These are phyloP conservation scores for Leishmania lainsoni DNA, from an alignment of 208 protist genomes.

Conservation along the genomic window DNA sequence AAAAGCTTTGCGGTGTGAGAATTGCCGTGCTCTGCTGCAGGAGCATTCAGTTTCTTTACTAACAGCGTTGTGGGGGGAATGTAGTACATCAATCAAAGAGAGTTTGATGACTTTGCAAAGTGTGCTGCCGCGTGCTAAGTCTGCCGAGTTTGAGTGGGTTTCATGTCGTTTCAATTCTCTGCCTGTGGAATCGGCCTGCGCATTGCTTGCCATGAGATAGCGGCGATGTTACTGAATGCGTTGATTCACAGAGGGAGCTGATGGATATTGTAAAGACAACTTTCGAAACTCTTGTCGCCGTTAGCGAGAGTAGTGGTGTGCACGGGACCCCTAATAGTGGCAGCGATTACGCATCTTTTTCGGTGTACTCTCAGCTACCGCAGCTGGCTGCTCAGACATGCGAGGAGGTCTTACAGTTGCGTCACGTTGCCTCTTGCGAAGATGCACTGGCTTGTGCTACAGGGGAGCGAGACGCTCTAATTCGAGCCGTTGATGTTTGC, in stretches of 20 bases:
- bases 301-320: not conserved
- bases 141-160: not conserved
- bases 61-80: not conserved
- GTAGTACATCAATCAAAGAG: not conserved
- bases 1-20: not conserved
- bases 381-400: conserved; percentile 6
- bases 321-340: not conserved
- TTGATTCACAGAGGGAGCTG: not conserved
- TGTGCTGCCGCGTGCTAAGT: not conserved
- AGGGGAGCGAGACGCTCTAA: conserved; percentile 8
- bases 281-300: not conserved
- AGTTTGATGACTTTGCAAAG: not conserved
- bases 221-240: not conserved
- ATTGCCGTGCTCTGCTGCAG: not conserved
- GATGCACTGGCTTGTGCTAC: not conserved
- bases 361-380: not conserved
- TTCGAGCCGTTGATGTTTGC: not conserved
- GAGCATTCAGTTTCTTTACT: not conserved
- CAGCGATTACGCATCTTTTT: not conserved
- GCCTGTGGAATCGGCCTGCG: not conserved
- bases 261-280: not conserved
- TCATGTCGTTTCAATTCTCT: not conserved
- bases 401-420: not conserved
- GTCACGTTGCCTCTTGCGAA: not conserved
- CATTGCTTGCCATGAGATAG: not conserved